Conservation (phyloP, 2,329 filamentous ascomycete genomes). For the Aspergillus sp. region DNA sequence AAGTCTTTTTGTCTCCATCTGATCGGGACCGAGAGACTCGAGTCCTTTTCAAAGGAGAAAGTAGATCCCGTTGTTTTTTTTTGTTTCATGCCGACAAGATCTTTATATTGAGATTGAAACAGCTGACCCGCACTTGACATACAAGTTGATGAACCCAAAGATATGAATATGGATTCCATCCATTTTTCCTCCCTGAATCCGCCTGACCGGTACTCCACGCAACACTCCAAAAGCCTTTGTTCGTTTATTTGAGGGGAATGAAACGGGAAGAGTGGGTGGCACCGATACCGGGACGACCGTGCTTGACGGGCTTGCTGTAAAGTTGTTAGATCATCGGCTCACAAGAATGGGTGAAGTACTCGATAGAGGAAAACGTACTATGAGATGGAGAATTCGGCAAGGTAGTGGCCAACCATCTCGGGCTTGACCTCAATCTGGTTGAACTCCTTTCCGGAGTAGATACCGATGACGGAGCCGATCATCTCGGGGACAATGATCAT, state of each 20-base stretch:
- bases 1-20: conserved; percentile 6
- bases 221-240: conserved; percentile 32
- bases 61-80: conserved; percentile 7
- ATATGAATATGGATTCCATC: conserved; percentile 27
- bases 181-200: conserved; percentile 29
- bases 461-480: conserved; percentile 97
- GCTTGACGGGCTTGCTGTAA: conserved; percentile 96
- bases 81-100: conserved; percentile 32
- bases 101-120: conserved; percentile 37
- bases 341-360: background rate
- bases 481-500: conserved; percentile 99
- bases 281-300: conserved; percentile 99
- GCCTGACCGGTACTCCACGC: conserved; percentile 30
- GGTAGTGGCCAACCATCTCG: conserved; percentile 99
- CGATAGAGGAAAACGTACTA: conserved; percentile 64
- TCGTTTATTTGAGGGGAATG: conserved; percentile 97
- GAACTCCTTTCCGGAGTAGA: conserved; percentile 99
- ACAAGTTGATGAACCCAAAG: conserved; percentile 31
- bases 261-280: conserved; percentile 99
- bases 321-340: conserved; percentile 44
- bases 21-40: background rate
- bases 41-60: background rate
- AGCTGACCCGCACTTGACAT: conserved; percentile 36
- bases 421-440: conserved; percentile 99
- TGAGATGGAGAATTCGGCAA: conserved; percentile 99